Base-by-base conservation (phyloP, 2,329 filamentous ascomycete species). In the Exophiala oligosperma region DNA sequence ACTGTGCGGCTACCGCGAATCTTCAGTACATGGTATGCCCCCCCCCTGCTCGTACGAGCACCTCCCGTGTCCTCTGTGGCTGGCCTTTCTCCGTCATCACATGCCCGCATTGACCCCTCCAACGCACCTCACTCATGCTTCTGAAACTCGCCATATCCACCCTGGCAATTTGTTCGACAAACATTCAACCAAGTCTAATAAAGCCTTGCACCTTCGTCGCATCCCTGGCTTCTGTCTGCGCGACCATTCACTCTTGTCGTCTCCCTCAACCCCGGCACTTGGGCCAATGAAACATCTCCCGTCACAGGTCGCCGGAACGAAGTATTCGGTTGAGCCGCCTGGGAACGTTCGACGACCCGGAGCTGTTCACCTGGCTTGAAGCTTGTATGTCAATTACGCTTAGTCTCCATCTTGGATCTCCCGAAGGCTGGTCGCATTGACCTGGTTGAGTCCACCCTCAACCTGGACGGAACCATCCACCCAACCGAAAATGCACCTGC, bases 21-120 rank as follows among this genome's bases (percentile, higher is more conserved):
- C 28, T 28, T 56, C 61, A 50, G 59, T 65, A 65, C 65, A 65
- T 61, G 60, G 56, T 66, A 64, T 57, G 62, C 57, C 49, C 46
- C 32, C 17, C 43, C 49, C 54, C 51, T 55, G 52, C 60, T 41
- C 32, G 7, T 17, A 17, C 17, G 17, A 17, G 17, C 47, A 38
- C 11, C 48, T 35, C 44, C 37, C 47, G 26, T 41, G 57, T 44
- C 52, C 55, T 35, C 49, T 51, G 50, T 63, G 54, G 54, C 54
- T 61, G 53, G 48, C 28, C 52, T 57, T 52, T 54, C 37, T 44
- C 54, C 47, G 56, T 62, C 48, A 55, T 63, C 57, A 56, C 61
- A 54, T 60, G 54, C 53, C 46, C 57, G 53, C 52, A 43, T 51
- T 54, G 29, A 52, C 55, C 61, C 56, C 58, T 61, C 55, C 41